Base-by-base conservation (phyloP, 2,329 filamentous ascomycete species). In the Claviceps sp. region DNA sequence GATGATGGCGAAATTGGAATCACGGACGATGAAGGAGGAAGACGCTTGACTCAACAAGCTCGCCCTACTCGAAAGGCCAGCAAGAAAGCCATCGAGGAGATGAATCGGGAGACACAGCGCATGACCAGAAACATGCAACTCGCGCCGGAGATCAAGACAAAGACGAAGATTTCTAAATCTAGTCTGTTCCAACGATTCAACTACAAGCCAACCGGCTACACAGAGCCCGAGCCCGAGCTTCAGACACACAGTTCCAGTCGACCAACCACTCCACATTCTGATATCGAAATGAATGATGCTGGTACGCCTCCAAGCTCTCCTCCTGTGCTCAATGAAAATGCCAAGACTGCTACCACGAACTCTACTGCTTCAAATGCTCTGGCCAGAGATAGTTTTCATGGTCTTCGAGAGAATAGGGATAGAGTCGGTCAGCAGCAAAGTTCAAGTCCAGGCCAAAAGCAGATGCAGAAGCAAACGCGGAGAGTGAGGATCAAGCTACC, bases 51-150 rank as follows among this genome's bases (percentile, higher is more conserved):
- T 0, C 86, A 90, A 62, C 72, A 78, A 41, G 74, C 77, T 26
- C 81, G 84, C 4, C 84, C 89, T 5, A 77, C 79, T 9, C 80
- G 93, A 13, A 95, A 93, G 64, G 90, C 93, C 0, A 91, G 90
- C 71, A 97, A 91, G 71, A 96, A 89, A 69, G 93, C 93, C 0
- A 66, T 96, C 43, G 88, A 96, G 63, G 91, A 97, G 59, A 96
- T 98, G 85, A 85, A 86, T 60, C 81, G 89, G 53, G 93, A 98
- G 68, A 96, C 91, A 1, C 93, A 98, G 70, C 82, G 93, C 34
- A 80, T 98, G 70, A 84, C 81, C 58, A 79, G 93, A 58, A 94
- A 86, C 63, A 87, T 95, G 79, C 91, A 97, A 66, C 77, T 98
- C 48, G 81, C 87, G 1, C 90, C 97, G 66, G 84, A 95, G 63